These are phyloP conservation scores for Dalechampia spathulata DNA, from an alignment of 441 rosid genomes.

Conservation along the genomic window DNA sequence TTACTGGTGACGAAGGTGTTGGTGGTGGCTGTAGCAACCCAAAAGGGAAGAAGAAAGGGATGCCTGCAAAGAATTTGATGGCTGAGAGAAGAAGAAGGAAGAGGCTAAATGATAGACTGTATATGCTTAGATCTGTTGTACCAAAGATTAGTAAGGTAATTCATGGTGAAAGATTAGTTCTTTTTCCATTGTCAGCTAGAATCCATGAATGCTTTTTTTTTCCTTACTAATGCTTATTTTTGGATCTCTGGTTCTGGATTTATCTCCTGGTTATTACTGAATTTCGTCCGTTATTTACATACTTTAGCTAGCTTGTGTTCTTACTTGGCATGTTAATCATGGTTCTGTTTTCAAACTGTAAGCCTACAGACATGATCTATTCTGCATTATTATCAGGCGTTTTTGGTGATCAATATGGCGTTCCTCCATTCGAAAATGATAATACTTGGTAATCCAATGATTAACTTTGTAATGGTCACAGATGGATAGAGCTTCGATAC, in stretches of 20 bases:
- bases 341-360: not conserved
- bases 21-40: slow-evolving; percentile 26
- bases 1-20: slow-evolving; percentile 11
- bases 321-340: not conserved
- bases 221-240: no score
- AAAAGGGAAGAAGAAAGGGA: slow-evolving; percentile 47
- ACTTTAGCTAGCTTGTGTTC: not conserved
- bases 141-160: slow-evolving; percentile 61
- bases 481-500: slow-evolving; percentile 72
- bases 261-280: no score
- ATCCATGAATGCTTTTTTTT: not conserved
- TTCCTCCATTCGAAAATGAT: no score
- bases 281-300: no score
- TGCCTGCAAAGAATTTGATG: slow-evolving; percentile 58
- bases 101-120: slow-evolving; percentile 57
- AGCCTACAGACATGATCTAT: no score
- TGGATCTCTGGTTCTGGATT: not conserved
- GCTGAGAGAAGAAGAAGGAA: slow-evolving; percentile 58
- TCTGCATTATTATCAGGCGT: no score
- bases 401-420: no score
- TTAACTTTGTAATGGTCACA: slow-evolving; percentile 15
- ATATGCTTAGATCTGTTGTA: slow-evolving; percentile 53
- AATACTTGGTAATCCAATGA: no score
- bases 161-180: slow-evolving; percentile 7
- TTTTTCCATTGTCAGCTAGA: slow-evolving; percentile 8